A percentile compares a stretch with the other conserved stretches of the same genome.
Conservation (phyloP, 192 early-diverging fungal genomes). For the Thoreauomyces humboldtii region DNA sequence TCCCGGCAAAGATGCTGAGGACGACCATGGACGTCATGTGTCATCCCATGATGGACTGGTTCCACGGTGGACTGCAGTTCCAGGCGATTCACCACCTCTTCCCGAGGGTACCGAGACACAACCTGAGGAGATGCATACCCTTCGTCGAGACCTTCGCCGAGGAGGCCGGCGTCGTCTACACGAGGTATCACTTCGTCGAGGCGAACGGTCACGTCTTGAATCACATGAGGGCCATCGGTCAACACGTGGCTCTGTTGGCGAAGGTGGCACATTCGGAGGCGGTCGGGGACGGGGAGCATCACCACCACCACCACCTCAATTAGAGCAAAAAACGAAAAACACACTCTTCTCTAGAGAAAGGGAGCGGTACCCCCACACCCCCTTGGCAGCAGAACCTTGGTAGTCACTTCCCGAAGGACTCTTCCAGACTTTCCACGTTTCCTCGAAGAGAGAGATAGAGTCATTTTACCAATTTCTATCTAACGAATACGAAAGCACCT, state of each 20-base stretch:
- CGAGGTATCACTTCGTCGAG: not conserved
- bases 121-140: constrained; percentile 68
- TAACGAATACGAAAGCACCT: too few relatives aligned
- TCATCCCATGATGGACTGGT: constrained; percentile 90
- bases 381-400: too few relatives aligned
- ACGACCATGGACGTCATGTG: constrained; percentile 98
- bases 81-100: constrained; percentile 94
- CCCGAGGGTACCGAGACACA: constrained; percentile 88
- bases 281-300: not conserved
- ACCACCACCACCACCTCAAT: too few relatives aligned
- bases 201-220: not conserved
- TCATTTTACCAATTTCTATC: too few relatives aligned
- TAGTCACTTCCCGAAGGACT: too few relatives aligned
- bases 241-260: not conserved
- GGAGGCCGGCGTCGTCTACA: not conserved
- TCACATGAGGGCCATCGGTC: not conserved
- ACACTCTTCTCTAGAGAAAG: too few relatives aligned
- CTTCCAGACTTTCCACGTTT: too few relatives aligned
- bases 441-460: too few relatives aligned
- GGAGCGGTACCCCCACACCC: too few relatives aligned
- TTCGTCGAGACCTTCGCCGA: constrained; percentile 66
- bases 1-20: constrained; percentile 78
- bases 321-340: too few relatives aligned
- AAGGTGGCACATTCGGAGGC: not conserved
- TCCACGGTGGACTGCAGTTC: constrained; percentile 95